phyloP scores from a whole-genome alignment of 1,284 basidiomycete species.

The Phaffia rhodozyma region DNA sequence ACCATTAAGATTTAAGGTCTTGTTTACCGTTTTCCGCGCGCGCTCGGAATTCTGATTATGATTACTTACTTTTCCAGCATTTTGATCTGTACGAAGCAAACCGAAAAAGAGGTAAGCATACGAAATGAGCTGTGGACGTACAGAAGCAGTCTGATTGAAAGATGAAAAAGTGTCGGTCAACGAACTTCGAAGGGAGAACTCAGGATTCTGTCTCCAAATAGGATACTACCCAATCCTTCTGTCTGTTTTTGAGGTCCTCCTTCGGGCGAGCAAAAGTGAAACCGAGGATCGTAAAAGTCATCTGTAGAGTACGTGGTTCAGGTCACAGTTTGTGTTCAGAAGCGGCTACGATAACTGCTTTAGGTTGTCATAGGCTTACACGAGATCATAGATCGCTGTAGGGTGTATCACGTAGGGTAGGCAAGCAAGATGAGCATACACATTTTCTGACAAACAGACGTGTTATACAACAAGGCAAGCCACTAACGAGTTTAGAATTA shows the following conservation, averaged over 20 bases:
- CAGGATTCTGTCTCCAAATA: constrained; percentile 94
- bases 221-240: constrained; percentile 80
- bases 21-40: not conserved
- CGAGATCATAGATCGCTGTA: constrained; percentile 67
- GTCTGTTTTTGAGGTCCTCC: constrained; percentile 65
- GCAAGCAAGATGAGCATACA: constrained; percentile 7
- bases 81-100: constrained; percentile 17
- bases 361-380: constrained; percentile 40
- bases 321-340: constrained; percentile 23
- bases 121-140: not conserved
- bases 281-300: constrained; percentile 74
- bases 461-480: not conserved
- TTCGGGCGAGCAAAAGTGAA: constrained; percentile 76
- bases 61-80: constrained; percentile 31
- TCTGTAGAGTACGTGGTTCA: constrained; percentile 38
- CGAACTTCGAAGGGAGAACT: constrained; percentile 74
- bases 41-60: not conserved
- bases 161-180: constrained; percentile 18
- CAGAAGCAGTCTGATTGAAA: not conserved
- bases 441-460: constrained; percentile 19
- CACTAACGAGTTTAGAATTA: constrained; percentile 64
- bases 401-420: constrained; percentile 8
- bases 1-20: not conserved
- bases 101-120: not conserved
- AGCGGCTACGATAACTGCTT: constrained; percentile 26